Base-by-base conservation (phyloP, 2,329 filamentous ascomycete species). In the Mariannaea sp. region DNA sequence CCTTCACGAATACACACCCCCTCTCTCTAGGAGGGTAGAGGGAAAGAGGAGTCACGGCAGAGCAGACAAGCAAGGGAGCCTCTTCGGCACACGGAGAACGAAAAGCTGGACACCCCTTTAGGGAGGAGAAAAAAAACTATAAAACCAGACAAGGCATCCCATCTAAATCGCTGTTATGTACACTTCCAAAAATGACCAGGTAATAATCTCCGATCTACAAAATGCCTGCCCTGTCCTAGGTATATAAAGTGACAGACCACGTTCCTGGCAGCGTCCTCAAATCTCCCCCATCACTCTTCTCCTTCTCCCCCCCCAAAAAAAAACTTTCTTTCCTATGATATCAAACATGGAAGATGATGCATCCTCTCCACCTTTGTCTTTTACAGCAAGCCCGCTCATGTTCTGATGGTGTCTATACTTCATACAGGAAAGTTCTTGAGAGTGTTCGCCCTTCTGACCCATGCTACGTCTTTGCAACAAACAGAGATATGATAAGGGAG, bases 41-140 rank as follows among this genome's bases (percentile, higher is more conserved):
- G 33, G 40, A 51, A 35, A 41, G 49, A 19, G 17, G 33, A 36
- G 22, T n/a, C n/a, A n/a, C n/a, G n/a, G n/a, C n/a, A n/a, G 10
- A 32, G 29, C 38, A 41, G 58, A 47, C 53, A 56, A n/a, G n/a
- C n/a, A n/a, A n/a, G 43, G 57, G 51, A 57, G 49, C 39, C 41
- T 59, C 16, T 20, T 38, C 22, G 41, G 36, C 36, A 40, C 33
- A 36, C 27, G 40, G 20, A 36, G n/a, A 39, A 40, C 46, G n/a
- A n/a, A 14, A 48, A 54, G 49, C 44, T 40, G 27, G 42, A 47
- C 17, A 54, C 38, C 47, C 39, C 29, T 32, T 12, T n/a, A n/a
- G n/a, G n/a, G n/a, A n/a, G n/a, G n/a, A n/a, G n/a, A n/a, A n/a
- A 36, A 42, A 62, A 62, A 65, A 65, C 61, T 65, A 65, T 65